A percentile compares a stretch with the other conserved stretches of the same genome.
Evolutionary conservation across 2,329 filamentous ascomycete species (phyloP).

Genomic region (Exophiala spinifera): DNA sequence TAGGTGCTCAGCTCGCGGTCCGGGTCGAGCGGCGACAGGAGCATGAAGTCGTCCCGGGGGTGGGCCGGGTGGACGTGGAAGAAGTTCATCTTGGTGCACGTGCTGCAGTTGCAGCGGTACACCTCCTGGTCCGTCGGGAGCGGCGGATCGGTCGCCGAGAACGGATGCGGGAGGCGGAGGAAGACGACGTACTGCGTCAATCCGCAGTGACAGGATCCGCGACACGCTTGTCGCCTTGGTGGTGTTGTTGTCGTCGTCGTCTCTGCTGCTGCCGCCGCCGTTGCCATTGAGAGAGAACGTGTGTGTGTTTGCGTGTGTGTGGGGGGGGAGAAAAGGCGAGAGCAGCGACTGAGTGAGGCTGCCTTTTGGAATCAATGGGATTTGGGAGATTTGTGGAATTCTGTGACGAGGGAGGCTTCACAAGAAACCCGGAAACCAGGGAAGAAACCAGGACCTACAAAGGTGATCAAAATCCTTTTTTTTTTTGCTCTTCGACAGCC

Average conservation of each 20-base stretch:
- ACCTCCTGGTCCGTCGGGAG: slow-evolving; percentile 29
- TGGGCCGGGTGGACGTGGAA: slow-evolving; percentile 45
- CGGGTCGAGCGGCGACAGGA: slow-evolving; percentile 43
- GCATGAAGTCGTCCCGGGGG: slow-evolving; percentile 44
- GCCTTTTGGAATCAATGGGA: no score
- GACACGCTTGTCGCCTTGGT: slow-evolving; percentile 26
- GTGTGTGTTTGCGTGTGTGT: no score
- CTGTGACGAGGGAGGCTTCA: no score
- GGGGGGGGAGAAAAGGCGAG: no score
- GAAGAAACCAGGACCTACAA: no score
- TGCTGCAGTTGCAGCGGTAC: slow-evolving; percentile 50
- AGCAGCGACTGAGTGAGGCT: no score
- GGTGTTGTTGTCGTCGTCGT: slow-evolving; percentile 31
- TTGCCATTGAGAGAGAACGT: no score
- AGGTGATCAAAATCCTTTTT: no score
- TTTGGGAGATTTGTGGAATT: no score
- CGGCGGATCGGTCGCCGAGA: slow-evolving; percentile 27
- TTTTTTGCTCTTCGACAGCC: no score
- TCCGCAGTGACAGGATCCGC: slow-evolving; percentile 50
- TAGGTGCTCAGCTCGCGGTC: slow-evolving; percentile 44
- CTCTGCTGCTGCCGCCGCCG: no score
- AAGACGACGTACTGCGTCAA: slow-evolving; percentile 43
- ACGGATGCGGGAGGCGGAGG: slow-evolving; percentile 42
- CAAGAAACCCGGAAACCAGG: no score
- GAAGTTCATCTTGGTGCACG: slow-evolving; percentile 49